Conservation (phyloP, 2,329 filamentous ascomycete species). For the Cylindrodendrum hubeiense region DNA sequence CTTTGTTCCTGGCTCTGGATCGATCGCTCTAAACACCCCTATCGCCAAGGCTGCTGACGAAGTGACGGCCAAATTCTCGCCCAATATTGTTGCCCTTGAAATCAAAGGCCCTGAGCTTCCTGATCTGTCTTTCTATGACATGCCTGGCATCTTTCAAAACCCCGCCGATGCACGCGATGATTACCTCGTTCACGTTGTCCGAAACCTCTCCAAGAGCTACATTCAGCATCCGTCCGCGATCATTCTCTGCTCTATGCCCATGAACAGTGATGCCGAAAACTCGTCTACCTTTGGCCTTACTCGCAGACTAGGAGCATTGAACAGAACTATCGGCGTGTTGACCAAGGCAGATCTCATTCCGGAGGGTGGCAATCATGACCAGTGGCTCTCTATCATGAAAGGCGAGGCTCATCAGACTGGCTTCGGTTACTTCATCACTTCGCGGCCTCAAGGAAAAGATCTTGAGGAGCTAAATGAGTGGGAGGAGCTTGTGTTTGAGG, state of each 20-base stretch:
- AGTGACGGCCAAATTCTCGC: constrained; percentile 78
- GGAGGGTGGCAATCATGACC: constrained; percentile 58
- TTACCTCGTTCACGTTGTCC: constrained; percentile 78
- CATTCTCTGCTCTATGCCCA: constrained; percentile 81
- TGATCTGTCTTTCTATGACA: constrained; percentile 84
- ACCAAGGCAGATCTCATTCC: constrained; percentile 86
- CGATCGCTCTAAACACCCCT: constrained; percentile 52
- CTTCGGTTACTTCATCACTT: constrained; percentile 84
- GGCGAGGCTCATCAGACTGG: constrained; percentile 73
- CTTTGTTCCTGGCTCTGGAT: constrained; percentile 65
- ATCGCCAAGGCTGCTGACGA: constrained; percentile 53
- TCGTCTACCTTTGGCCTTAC: constrained; percentile 78
- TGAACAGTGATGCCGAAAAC: constrained; percentile 83
- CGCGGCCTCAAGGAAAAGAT: constrained; percentile 69
- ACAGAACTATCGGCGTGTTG: constrained; percentile 79
- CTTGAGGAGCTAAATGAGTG: constrained; percentile 64
- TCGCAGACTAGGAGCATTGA: constrained; percentile 64
- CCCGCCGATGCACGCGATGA: constrained; percentile 72
- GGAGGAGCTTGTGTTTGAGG: constrained; percentile 66
- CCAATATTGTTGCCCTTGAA: constrained; percentile 82
- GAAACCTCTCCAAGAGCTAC: constrained; percentile 77
- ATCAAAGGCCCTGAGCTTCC: constrained; percentile 80
- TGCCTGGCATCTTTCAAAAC: constrained; percentile 85
- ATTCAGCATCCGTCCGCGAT: constrained; percentile 77
- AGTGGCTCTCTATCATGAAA: constrained; percentile 74